phyloP scores from a whole-genome alignment of 768 basidiomycete species.

The Candolleomyces efflorescens region DNA sequence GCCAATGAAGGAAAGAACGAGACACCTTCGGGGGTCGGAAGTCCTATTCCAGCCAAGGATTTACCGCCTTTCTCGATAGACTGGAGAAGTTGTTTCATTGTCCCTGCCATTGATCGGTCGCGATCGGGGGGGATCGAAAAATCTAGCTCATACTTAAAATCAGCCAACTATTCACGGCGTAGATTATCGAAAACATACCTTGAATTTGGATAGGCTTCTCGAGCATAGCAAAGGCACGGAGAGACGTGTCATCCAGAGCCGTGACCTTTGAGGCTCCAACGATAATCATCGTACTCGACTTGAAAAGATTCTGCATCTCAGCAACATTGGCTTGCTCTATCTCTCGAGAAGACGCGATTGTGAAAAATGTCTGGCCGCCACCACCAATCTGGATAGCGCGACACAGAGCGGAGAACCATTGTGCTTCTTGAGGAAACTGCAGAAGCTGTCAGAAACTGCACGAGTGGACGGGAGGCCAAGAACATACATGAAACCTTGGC shows the following conservation, averaged over 20 bases:
- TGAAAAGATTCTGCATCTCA: background rate
- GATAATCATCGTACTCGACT: background rate
- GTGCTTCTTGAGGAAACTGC: background rate
- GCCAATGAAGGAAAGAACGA: background rate
- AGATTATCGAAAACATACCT: background rate
- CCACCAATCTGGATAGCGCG: too few species aligned
- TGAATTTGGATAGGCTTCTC: background rate
- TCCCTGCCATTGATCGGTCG: background rate
- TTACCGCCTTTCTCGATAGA: background rate
- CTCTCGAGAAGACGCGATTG: background rate
- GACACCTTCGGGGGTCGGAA: background rate
- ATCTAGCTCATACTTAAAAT: background rate
- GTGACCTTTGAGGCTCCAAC: background rate
- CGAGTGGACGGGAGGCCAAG: fast-evolving
- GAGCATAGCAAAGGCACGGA: background rate
- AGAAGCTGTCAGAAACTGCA: background rate
- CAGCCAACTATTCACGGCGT: background rate
- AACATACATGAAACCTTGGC: background rate
- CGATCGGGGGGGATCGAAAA: background rate
- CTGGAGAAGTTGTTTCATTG: background rate
- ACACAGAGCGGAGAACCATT: background rate
- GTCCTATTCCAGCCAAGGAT: background rate
- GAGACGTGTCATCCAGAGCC: background rate
- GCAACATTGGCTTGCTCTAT: background rate
- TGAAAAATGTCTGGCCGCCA: background rate